These are phyloP conservation scores for Paecilomyces sp. DNA, from an alignment of 2,329 filamentous ascomycete species.

Conservation along the genomic window DNA sequence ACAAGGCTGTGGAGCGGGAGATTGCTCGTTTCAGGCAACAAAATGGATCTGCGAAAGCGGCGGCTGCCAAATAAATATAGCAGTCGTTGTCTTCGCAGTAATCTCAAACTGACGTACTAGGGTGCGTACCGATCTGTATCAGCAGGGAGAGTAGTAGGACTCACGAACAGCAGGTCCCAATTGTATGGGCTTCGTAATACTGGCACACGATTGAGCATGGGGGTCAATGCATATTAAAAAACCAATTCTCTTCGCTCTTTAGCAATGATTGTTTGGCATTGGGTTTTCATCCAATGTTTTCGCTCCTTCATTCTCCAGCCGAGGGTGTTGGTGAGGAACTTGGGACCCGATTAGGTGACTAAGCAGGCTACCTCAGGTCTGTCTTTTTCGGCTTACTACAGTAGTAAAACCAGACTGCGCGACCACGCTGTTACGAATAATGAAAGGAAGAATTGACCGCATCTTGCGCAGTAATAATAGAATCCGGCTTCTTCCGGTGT, in stretches of 20 bases:
- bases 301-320: not conserved
- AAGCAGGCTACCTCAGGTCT: not conserved
- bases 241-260: not conserved
- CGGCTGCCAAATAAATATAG: not conserved
- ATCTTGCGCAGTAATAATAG: not conserved
- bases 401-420: not conserved
- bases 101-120: not conserved
- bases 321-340: not conserved
- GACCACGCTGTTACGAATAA: not conserved
- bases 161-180: not conserved
- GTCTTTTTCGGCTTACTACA: not conserved
- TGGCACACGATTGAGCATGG: not conserved
- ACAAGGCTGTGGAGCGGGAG: slow-evolving; percentile 67
- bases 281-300: not conserved
- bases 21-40: slow-evolving; percentile 64
- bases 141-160: not conserved
- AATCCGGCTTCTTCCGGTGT: not conserved
- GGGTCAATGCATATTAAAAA: not conserved
- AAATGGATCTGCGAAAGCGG: slow-evolving; percentile 17
- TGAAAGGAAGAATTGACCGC: not conserved
- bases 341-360: not conserved
- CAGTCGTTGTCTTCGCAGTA: not conserved
- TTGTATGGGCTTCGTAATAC: not conserved
- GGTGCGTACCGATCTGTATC: not conserved
- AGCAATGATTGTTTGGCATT: not conserved